A percentile compares a stretch with the other conserved stretches of the same genome.
These are phyloP conservation scores for Penicillium sp. DNA, from an alignment of 2,329 filamentous ascomycete genomes.

Conservation along the genomic window DNA sequence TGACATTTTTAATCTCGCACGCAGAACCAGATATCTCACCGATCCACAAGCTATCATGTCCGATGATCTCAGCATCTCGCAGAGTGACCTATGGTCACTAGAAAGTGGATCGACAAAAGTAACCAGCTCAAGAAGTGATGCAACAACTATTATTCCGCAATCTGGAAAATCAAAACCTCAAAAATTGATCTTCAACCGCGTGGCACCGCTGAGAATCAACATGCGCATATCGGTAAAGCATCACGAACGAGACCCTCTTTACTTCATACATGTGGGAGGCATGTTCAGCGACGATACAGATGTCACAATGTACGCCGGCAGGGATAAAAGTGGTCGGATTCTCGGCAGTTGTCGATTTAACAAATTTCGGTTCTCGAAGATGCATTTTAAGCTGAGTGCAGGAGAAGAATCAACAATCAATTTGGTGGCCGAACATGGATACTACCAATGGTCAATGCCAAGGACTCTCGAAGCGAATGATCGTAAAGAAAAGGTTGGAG, in stretches of 20 bases:
- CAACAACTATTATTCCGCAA: not conserved
- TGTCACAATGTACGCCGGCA: not conserved
- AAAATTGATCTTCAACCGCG: not conserved
- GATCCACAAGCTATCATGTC: not conserved
- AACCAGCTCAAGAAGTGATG: not conserved
- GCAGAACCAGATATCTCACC: too few species aligned
- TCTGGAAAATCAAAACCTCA: not conserved
- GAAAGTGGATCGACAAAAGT: not conserved
- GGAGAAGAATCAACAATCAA: not conserved
- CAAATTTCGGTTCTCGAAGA: slow-evolving; percentile 2
- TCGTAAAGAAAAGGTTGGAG: not conserved
- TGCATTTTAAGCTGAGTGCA: not conserved
- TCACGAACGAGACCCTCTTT: not conserved
- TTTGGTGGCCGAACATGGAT: not conserved
- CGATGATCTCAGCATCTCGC: too few species aligned
- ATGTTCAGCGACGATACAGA: slow-evolving; percentile 2
- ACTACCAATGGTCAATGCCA: slow-evolving; percentile 7
- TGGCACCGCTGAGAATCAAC: not conserved
- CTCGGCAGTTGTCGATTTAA: slow-evolving; percentile 5
- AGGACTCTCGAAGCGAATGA: not conserved
- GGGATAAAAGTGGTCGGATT: not conserved
- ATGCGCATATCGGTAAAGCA: not conserved
- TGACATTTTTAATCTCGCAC: too few species aligned
- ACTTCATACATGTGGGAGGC: slow-evolving; percentile 2
- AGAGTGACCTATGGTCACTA: not conserved